Conservation (phyloP, 2,329 filamentous ascomycete species). For the Keithomyces neogunnii region DNA sequence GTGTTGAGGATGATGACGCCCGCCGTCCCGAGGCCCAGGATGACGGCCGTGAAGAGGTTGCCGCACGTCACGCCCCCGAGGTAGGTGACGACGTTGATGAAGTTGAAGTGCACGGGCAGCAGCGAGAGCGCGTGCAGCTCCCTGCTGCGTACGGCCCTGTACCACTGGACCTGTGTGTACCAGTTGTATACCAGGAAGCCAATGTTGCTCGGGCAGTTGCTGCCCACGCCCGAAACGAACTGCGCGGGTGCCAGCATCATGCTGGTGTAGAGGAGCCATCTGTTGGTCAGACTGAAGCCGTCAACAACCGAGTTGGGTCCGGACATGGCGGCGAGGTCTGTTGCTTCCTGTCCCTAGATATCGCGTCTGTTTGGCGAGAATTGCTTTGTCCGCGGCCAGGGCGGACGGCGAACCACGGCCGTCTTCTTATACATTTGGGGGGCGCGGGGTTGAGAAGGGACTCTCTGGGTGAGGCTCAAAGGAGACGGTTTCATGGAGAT, state of each 20-base stretch:
- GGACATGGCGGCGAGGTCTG: too few relatives aligned
- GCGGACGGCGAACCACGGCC: too few relatives aligned
- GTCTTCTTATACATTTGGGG: too few relatives aligned
- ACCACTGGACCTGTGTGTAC: slow-evolving; percentile 11
- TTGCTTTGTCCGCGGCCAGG: too few relatives aligned
- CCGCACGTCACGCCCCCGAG: slow-evolving; percentile 10
- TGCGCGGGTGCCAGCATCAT: slow-evolving; percentile 10
- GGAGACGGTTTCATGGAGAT: too few relatives aligned
- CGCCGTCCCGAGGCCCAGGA: slow-evolving; percentile 10
- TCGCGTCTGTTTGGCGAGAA: too few relatives aligned
- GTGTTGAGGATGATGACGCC: slow-evolving; percentile 12
- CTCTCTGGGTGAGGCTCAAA: too few relatives aligned
- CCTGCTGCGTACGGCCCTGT: slow-evolving; percentile 4
- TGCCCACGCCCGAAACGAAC: slow-evolving; percentile 8
- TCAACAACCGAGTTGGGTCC: slow-evolving; percentile 3
- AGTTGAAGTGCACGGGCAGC: slow-evolving; percentile 12
- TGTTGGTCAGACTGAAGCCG: slow-evolving; percentile 12
- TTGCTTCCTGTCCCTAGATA: too few relatives aligned
- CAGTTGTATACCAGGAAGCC: slow-evolving; percentile 13
- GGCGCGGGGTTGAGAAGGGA: too few relatives aligned
- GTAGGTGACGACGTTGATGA: slow-evolving; percentile 11
- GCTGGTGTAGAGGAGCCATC: slow-evolving; percentile 10
- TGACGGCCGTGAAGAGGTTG: slow-evolving; percentile 8
- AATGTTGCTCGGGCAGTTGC: slow-evolving; percentile 10
- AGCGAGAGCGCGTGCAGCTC: slow-evolving; percentile 10